A percentile compares a stretch with the other conserved stretches of the same genome.
Evolutionary conservation across 768 basidiomycete genomes (phyloP).

Genomic region (Mycena sanguinolenta): DNA sequence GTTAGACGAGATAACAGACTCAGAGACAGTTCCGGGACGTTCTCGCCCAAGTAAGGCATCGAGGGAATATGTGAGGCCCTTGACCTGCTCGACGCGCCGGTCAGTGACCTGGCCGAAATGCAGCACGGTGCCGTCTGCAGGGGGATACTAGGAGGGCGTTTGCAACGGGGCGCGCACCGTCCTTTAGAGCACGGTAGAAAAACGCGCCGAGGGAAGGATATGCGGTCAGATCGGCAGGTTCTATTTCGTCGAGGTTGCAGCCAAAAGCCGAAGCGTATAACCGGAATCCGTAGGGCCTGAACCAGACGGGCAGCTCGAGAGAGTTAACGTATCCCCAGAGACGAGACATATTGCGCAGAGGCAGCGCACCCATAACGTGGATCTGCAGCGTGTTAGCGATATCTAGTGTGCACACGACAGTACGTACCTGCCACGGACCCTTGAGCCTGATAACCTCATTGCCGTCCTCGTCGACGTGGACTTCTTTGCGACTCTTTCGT

Average conservation of each 20-base stretch:
- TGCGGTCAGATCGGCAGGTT: conserved; percentile 77
- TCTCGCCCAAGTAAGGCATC: conserved; percentile 92
- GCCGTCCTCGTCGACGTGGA: conserved; percentile 87
- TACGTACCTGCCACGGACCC: conserved; percentile 92
- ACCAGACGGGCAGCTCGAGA: conserved; percentile 93
- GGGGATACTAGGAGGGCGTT: conserved; percentile 86
- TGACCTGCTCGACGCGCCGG: conserved; percentile 93
- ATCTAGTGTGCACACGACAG: background rate
- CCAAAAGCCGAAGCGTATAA: conserved; percentile 92
- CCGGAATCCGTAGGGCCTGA: conserved; percentile 90
- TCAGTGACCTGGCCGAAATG: conserved; percentile 91
- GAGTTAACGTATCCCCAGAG: conserved; percentile 98
- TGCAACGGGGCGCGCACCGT: conserved; percentile 85
- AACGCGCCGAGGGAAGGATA: conserved; percentile 95
- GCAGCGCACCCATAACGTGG: conserved; percentile 96
- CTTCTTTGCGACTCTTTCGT: conserved; percentile 73
- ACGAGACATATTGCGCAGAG: conserved; percentile 94
- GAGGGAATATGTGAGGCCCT: conserved; percentile 96
- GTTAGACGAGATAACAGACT: conserved; percentile 59
- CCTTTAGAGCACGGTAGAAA: conserved; percentile 91
- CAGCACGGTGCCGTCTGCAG: conserved; percentile 93
- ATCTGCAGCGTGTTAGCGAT: conserved; percentile 65
- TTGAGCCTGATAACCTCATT: conserved; percentile 84
- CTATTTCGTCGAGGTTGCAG: conserved; percentile 94
- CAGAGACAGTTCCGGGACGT: conserved; percentile 59